Base-by-base conservation (phyloP, 1,284 basidiomycete genomes). In the Apiotrichum sp. region DNA sequence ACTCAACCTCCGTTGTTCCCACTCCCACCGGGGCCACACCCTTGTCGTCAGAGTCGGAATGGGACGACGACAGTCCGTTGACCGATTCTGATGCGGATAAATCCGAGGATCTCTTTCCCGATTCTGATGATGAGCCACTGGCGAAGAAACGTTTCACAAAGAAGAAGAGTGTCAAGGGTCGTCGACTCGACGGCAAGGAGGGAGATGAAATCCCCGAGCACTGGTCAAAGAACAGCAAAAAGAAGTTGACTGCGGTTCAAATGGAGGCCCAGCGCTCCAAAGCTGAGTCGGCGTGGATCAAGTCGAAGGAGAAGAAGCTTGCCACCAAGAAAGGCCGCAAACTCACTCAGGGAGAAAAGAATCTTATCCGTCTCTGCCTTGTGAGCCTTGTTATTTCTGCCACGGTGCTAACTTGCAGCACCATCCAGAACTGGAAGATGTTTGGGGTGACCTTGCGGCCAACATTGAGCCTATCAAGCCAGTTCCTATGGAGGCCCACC, bases 381-480 rank as follows among this genome's bases (percentile, higher is more conserved):
- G 76, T 77, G 56, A 68, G 72, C 4, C 13, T 2, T 8, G 66
- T 29, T 9, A 39, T 4, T 6, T 56, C 62, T 49, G 43, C 50
- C 33, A 52, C 42, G 45, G 50, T 43, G 13, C 44, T 58, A 41
- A 53, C 16, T 3, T 11, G 10, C 49, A 73, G 68, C 72, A 80
- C 62, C 81, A 82, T 63, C 76, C 78, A 4, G 91, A 98, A 70
- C 83, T 99, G 34, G 78, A 74, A 52, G 80, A 87, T 66, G 85
- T 91, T 22, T 99, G 96, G 96, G 89, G 88, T 36, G 86, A 96
- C 64, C 76, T 98, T 7, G 83, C 86, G 66, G 78, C 80, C 34
- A 82, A 77, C 16, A 81, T 89, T 50, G 80, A 82, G 8, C 77
- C 87, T 43, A 78, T 85, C 56, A 77, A 80, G 47, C 91, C 93